A percentile compares a stretch with the other conserved stretches of the same genome.
These are phyloP conservation scores for Trichoderma reesei DNA, from an alignment of 495 filamentous ascomycete genomes.

Conservation along the genomic window DNA sequence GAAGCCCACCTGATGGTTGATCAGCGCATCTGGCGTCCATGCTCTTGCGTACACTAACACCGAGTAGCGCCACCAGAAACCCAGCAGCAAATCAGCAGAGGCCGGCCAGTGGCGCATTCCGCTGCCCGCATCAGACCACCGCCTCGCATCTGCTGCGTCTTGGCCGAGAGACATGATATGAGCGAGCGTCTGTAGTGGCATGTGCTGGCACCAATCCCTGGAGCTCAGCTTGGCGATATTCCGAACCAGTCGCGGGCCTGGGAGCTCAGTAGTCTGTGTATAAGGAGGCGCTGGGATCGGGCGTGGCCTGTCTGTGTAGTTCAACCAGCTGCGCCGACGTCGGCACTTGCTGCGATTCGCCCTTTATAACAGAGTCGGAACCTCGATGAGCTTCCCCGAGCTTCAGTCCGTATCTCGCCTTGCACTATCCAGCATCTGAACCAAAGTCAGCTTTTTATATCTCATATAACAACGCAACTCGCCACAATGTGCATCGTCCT, in stretches of 20 bases:
- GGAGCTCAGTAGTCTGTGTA: neutral
- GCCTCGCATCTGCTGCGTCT: no score
- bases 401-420: neutral
- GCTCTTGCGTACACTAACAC: no score
- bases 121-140: no score
- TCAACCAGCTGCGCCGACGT: neutral
- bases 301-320: neutral
- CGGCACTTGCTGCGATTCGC: neutral
- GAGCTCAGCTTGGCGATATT: neutral
- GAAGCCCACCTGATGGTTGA: no score
- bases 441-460: no score
- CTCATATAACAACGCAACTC: neutral
- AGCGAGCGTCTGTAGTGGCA: neutral
- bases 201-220: neutral
- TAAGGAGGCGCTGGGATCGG: neutral
- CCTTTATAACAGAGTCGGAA: neutral
- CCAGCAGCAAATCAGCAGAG: no score
- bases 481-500: slow-evolving; percentile 83
- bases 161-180: neutral
- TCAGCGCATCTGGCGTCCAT: no score
- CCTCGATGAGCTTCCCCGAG: neutral
- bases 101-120: no score
- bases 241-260: neutral
- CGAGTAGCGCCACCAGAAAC: no score
- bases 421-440: no score